phyloP scores from a whole-genome alignment of 805 yeast species.

The Monosporozyma servazzii region DNA sequence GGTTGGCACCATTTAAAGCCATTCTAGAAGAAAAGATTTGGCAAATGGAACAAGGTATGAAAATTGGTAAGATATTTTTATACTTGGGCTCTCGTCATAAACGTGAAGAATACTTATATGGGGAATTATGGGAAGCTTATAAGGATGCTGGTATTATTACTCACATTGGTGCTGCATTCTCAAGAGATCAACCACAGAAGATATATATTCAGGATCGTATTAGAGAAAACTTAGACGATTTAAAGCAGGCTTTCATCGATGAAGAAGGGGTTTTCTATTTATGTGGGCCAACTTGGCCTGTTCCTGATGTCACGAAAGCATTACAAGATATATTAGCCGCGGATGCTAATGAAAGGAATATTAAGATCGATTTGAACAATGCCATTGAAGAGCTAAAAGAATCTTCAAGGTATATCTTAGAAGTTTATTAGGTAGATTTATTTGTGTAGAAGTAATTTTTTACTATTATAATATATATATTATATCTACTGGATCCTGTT shows the following conservation, averaged over 20 bases:
- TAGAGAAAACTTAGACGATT: slow-evolving; percentile 59
- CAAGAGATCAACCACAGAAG: slow-evolving; percentile 93
- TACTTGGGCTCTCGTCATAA: slow-evolving; percentile 92
- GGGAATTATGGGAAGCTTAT: slow-evolving; percentile 96
- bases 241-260: slow-evolving; percentile 69
- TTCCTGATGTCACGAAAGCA: slow-evolving; percentile 89
- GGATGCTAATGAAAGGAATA: slow-evolving; percentile 64
- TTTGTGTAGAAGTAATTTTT: background rate
- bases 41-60: slow-evolving; percentile 82
- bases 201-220: slow-evolving; percentile 92
- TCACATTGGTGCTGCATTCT: slow-evolving; percentile 94
- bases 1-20: slow-evolving; percentile 97
- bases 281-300: slow-evolving; percentile 99
- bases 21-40: slow-evolving; percentile 90
- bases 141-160: slow-evolving; percentile 86
- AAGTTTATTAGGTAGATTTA: slow-evolving; percentile 55
- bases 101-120: slow-evolving; percentile 89
- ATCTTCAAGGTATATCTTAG: slow-evolving; percentile 81
- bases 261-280: slow-evolving; percentile 85
- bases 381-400: slow-evolving; percentile 92
- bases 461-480: background rate
- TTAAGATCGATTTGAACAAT: slow-evolving; percentile 59
- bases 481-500: too few relatives aligned
- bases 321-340: slow-evolving; percentile 66
- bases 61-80: slow-evolving; percentile 80